phyloP scores from a whole-genome alignment of 495 filamentous ascomycete species.

The Neurospora africana region DNA sequence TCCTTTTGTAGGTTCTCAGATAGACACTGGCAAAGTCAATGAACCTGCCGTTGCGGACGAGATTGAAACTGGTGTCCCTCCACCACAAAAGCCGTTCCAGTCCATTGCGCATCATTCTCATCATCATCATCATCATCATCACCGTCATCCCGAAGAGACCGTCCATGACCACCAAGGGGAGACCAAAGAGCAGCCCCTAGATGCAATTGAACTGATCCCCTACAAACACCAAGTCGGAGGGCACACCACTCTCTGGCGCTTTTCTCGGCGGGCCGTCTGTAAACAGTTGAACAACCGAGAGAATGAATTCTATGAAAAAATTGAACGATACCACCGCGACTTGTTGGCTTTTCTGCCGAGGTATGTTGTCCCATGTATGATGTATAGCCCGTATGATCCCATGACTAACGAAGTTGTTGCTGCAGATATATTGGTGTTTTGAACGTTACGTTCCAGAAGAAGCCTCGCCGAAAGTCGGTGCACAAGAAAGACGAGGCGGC shows the following conservation, averaged over 20 bases:
- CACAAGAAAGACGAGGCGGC: conserved; percentile 31
- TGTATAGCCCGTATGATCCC: neutral
- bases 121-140: neutral
- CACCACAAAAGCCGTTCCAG: conserved; percentile 19
- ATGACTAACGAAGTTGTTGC: conserved; percentile 9
- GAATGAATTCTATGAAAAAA: conserved; percentile 96
- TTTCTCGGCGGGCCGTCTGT: conserved; percentile 89
- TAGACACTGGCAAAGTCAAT: conserved; percentile 22
- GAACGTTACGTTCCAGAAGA: conserved; percentile 93
- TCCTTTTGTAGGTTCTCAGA: conserved; percentile 19
- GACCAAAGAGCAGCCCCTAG: conserved; percentile 51
- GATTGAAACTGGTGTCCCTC: conserved; percentile 18
- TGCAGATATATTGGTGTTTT: conserved; percentile 89
- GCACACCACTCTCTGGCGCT: conserved; percentile 91
- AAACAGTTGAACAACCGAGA: conserved; percentile 96
- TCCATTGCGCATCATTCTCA: conserved; percentile 21
- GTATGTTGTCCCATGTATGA: conserved; percentile 39
- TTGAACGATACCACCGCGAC: conserved; percentile 82
- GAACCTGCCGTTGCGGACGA: conserved; percentile 31
- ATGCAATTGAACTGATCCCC: conserved; percentile 91
- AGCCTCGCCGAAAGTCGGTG: conserved; percentile 53
- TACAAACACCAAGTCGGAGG: conserved; percentile 97
- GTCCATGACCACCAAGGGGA: conserved; percentile 36
- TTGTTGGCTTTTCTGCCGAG: conserved; percentile 84
- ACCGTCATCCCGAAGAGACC: conserved; percentile 24